Conservation (phyloP, 768 basidiomycete species). For the Auricularia cornea region DNA sequence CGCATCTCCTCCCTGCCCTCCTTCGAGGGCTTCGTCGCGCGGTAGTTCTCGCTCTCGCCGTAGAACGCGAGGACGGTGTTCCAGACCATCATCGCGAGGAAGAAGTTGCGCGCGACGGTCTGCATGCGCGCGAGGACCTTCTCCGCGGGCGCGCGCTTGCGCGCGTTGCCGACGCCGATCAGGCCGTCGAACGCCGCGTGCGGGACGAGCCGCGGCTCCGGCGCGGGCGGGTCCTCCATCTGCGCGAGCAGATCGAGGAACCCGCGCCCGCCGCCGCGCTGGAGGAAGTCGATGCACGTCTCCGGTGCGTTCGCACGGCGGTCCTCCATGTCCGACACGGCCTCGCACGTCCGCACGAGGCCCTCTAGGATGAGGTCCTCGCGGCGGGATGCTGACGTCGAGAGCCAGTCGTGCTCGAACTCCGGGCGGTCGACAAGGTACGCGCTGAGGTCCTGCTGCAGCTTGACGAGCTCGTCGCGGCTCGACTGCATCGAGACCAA, state of each 20-base stretch:
- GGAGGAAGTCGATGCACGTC: background rate
- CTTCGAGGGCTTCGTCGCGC: background rate
- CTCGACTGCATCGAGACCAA: background rate
- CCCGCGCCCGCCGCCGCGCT: background rate
- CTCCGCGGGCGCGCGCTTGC: background rate
- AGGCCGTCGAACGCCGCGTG: background rate
- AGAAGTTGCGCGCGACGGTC: background rate
- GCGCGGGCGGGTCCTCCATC: background rate
- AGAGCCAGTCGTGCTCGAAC: background rate
- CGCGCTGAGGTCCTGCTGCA: background rate
- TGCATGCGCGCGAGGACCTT: background rate
- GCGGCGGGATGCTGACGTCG: background rate
- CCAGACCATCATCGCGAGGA: slow-evolving; percentile 1
- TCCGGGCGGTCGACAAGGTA: background rate
- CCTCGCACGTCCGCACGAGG: background rate
- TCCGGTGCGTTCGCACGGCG: background rate
- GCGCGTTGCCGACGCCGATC: background rate
- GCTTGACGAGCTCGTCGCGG: background rate
- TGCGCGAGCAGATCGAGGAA: background rate
- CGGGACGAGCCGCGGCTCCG: background rate
- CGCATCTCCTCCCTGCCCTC: background rate
- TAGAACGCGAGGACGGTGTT: background rate
- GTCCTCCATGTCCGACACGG: background rate
- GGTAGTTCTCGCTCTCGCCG: background rate
- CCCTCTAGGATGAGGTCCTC: background rate